Evolutionary conservation across 164 flowering plant genomes (phyloP).

Genomic region (Vitis amurensis): DNA sequence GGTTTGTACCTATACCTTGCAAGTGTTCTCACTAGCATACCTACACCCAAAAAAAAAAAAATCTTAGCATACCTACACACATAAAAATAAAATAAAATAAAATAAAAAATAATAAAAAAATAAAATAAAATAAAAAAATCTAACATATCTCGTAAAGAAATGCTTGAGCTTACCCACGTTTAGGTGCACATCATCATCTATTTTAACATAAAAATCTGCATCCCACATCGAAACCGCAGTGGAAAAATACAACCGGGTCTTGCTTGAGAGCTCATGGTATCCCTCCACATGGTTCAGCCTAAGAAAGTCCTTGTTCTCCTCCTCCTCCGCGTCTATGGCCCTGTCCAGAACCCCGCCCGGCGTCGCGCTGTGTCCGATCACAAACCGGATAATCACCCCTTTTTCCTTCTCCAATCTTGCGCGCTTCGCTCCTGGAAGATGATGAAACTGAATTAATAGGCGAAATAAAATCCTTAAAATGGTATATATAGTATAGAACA

Average conservation of each 20-base stretch:
- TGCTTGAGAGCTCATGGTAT: constrained; percentile 77
- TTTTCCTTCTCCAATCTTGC: constrained; percentile 72
- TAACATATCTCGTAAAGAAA: too few relatives aligned
- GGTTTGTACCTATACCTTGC: constrained; percentile 53
- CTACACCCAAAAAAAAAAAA: constrained; percentile 23
- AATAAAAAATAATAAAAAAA: too few relatives aligned
- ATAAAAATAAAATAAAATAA: too few relatives aligned
- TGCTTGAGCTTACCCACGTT: constrained; percentile 45
- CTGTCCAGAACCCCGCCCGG: constrained; percentile 62
- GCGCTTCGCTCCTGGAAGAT: constrained; percentile 46
- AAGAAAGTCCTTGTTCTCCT: constrained; percentile 61
- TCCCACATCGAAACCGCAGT: constrained; percentile 72
- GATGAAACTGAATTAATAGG: background rate
- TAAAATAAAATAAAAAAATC: too few relatives aligned
- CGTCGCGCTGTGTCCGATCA: constrained; percentile 78
- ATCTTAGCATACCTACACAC: too few relatives aligned
- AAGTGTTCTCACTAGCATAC: constrained; percentile 49
- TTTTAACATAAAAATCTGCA: constrained; percentile 82
- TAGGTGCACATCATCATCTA: constrained; percentile 86
- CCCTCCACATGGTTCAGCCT: constrained; percentile 79
- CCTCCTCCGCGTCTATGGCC: constrained; percentile 66
- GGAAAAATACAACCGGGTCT: constrained; percentile 73
- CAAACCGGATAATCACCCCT: constrained; percentile 73
- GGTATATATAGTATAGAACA: too few relatives aligned
- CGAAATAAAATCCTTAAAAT: too few relatives aligned